Evolutionary conservation across 495 filamentous ascomycete species (phyloP).

Genomic region (Xylaria curta): DNA sequence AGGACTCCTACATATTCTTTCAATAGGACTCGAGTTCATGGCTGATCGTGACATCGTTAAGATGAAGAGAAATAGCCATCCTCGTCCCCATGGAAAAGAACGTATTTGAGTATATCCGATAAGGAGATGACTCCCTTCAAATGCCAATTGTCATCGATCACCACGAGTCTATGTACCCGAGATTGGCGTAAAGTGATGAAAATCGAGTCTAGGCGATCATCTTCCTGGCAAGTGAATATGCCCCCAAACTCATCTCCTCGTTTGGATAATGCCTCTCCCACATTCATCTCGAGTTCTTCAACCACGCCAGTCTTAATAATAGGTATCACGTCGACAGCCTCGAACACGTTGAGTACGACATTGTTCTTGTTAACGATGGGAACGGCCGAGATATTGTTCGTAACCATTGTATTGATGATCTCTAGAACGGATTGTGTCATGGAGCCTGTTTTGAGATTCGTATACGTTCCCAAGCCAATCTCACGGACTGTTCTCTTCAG

Average conservation of each 20-base stretch:
- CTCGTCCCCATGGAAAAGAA: conserved; percentile 84
- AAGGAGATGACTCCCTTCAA: conserved; percentile 91
- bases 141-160: conserved; percentile 85
- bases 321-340: conserved; percentile 95
- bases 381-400: conserved; percentile 90
- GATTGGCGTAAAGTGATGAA: conserved; percentile 97
- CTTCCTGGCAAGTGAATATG: conserved; percentile 92
- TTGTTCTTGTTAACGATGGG: conserved; percentile 87
- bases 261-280: conserved; percentile 89
- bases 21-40: conserved; percentile 13
- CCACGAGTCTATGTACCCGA: conserved; percentile 87
- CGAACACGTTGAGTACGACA: conserved; percentile 92
- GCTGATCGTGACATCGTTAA: conserved; percentile 37
- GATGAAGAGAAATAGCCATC: conserved; percentile 51
- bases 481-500: conserved; percentile 87
- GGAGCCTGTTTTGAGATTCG: conserved; percentile 75
- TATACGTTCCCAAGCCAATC: conserved; percentile 85
- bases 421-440: conserved; percentile 96
- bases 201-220: conserved; percentile 92
- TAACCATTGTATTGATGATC: conserved; percentile 93
- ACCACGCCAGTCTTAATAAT: conserved; percentile 93
- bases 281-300: conserved; percentile 84
- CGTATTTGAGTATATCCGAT: conserved; percentile 95
- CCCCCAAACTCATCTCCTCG: conserved; percentile 91
- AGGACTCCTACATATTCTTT: not conserved